phyloP scores from a whole-genome alignment of 805 yeast species.

The Candida vartiovaarae region DNA sequence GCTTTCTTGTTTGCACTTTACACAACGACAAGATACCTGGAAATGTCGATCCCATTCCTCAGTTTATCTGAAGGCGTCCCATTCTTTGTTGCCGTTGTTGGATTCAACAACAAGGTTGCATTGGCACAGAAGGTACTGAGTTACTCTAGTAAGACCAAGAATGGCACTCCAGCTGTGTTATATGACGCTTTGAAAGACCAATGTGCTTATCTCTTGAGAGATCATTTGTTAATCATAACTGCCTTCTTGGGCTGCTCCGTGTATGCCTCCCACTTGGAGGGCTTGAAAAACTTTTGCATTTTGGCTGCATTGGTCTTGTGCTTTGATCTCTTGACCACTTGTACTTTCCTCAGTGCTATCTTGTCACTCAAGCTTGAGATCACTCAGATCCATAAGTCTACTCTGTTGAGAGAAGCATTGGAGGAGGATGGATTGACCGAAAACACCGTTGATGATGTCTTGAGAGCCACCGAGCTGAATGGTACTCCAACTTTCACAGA shows the following conservation, averaged over 20 bases:
- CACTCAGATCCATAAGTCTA: conserved; percentile 74
- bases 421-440: conserved; percentile 90
- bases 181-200: conserved; percentile 29
- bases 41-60: conserved; percentile 58
- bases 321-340: conserved; percentile 64
- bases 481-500: conserved; percentile 21
- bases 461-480: conserved; percentile 18
- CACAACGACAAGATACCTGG: conserved; percentile 48
- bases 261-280: conserved; percentile 60
- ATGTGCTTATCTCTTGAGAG: conserved; percentile 46
- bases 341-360: conserved; percentile 78
- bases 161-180: conserved; percentile 29
- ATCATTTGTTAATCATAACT: conserved; percentile 63
- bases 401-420: conserved; percentile 66
- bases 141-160: conserved; percentile 18
- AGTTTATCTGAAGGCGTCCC: conserved; percentile 89
- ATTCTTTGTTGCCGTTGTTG: conserved; percentile 84
- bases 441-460: conserved; percentile 66
- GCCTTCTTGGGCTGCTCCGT: conserved; percentile 63
- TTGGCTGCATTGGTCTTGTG: conserved; percentile 62
- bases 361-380: conserved; percentile 86
- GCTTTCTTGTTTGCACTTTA: conserved; percentile 78
- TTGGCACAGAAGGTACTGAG: conserved; percentile 54
- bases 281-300: conserved; percentile 74
- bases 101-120: conserved; percentile 78